Evolutionary conservation across 2,329 filamentous ascomycete species (phyloP), one percentile per base, ranked within the genome.

Genomic region (Diaporthe australafricana): DNA sequence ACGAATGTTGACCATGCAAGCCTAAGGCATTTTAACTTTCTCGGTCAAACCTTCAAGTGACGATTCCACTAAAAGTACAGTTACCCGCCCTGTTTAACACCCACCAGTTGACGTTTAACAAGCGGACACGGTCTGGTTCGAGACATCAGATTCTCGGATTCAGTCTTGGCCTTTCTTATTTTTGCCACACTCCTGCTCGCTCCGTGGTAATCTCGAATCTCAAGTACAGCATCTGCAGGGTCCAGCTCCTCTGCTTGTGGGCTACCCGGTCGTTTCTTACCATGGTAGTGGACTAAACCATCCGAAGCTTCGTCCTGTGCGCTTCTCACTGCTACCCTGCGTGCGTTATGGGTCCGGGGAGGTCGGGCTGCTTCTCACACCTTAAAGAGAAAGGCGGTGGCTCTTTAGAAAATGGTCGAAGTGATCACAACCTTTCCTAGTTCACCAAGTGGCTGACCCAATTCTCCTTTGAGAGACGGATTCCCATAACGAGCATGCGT

Each of bases 121-220:
- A n/a, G n/a, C n/a, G n/a, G n/a, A n/a, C n/a, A n/a, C n/a, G 48
- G 20, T 25, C 30, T 42, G n/a, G 42, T 9, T 48, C 22, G 20
- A 48, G 22, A 14, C 5, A 9, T 20, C 42, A 17, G 42, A 25
- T 63, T 42, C 40, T 48, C 27, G 57, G 27, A 3, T 17, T 35
- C 42, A 42, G 12, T 63, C 57, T 63, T 63, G 42, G 57, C 57
- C 48, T 7, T 6, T 22, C 60, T 63, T 63, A 7, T 63, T 63
- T 63, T 63, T 9, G 60, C 60, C 60, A 63, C 27, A 20, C 17
- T 38, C 42, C 35, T 48, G 5, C 17, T 63, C 9, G 9, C 11
- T 22, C 2, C 9, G 42, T 30, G 3, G 60, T 9, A 11, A 38
- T 48, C 12, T 38, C 16, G 27, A 30, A 48, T 48, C 27, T 35